These are phyloP conservation scores for Hypoxylon crocopeplum DNA, from an alignment of 495 filamentous ascomycete species.

Conservation along the genomic window DNA sequence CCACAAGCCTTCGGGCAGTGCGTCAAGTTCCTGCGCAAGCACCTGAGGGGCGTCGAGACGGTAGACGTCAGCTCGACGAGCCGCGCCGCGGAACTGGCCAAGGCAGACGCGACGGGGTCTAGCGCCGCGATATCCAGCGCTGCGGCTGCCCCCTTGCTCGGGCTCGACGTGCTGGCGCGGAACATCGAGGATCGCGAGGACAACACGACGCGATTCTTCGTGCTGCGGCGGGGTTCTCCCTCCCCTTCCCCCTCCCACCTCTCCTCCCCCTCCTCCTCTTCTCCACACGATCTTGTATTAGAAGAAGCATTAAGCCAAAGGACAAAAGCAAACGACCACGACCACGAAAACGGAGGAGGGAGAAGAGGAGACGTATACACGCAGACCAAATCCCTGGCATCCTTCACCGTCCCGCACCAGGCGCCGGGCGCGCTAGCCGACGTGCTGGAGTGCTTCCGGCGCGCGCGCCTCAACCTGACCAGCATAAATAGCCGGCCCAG, in stretches of 20 bases:
- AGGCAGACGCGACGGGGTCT: constrained; percentile 60
- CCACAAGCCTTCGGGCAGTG: constrained; percentile 96
- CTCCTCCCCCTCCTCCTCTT: too few relatives aligned
- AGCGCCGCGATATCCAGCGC: constrained; percentile 79
- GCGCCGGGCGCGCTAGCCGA: constrained; percentile 81
- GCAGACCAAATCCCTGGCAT: constrained; percentile 73
- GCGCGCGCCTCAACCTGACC: constrained; percentile 77
- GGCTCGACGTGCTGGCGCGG: constrained; percentile 70
- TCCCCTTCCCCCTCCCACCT: background rate
- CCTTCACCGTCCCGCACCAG: constrained; percentile 82
- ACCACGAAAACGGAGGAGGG: constrained; percentile 1
- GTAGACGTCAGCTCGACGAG: constrained; percentile 89
- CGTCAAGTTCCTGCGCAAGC: constrained; percentile 68
- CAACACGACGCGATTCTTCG: constrained; percentile 89
- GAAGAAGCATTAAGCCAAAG: background rate
- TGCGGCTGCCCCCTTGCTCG: constrained; percentile 70
- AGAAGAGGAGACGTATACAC: constrained; percentile 24
- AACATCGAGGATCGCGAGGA: constrained; percentile 83
- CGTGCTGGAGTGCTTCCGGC: constrained; percentile 78
- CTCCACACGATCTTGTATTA: background rate
- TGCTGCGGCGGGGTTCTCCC: constrained; percentile 61
- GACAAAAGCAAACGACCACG: background rate
- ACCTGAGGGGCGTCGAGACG: constrained; percentile 73
- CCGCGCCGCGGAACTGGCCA: constrained; percentile 78
- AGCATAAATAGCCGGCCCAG: constrained; percentile 89